A percentile compares a stretch with the other conserved stretches of the same genome.
These are phyloP conservation scores for Boletus subparvulus DNA, from an alignment of 768 basidiomycete species.

Conservation along the genomic window DNA sequence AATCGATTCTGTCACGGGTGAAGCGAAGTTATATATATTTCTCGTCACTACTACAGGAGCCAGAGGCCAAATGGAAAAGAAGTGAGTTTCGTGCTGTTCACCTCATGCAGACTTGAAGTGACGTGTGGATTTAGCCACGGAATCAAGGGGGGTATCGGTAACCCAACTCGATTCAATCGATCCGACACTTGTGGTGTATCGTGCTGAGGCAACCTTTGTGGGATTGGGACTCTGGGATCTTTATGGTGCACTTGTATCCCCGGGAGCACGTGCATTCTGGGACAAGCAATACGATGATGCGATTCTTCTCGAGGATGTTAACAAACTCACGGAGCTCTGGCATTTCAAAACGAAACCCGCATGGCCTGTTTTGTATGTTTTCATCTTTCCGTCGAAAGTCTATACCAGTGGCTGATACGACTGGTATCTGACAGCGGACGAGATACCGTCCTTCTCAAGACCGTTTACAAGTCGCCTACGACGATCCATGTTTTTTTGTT, in stretches of 20 bases:
- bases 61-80: slow-evolving; percentile 95
- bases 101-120: background rate
- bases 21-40: slow-evolving; percentile 97
- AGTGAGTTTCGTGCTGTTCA: slow-evolving; percentile 48
- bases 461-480: slow-evolving; percentile 94
- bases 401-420: background rate
- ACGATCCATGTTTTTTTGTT: slow-evolving; percentile 95
- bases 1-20: slow-evolving; percentile 82
- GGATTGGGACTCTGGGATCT: slow-evolving; percentile 96
- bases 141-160: slow-evolving; percentile 86
- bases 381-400: slow-evolving; percentile 5
- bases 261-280: slow-evolving; percentile 81
- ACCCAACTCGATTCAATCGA: slow-evolving; percentile 97
- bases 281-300: slow-evolving; percentile 91
- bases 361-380: slow-evolving; percentile 87
- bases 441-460: slow-evolving; percentile 87
- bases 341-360: slow-evolving; percentile 87
- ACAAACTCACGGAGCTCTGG: slow-evolving; percentile 90
- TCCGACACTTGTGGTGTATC: slow-evolving; percentile 92
- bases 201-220: slow-evolving; percentile 96
- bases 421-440: slow-evolving; percentile 63
- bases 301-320: slow-evolving; percentile 82
- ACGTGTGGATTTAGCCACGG: slow-evolving; percentile 54
- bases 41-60: slow-evolving; percentile 93
- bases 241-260: slow-evolving; percentile 82